A percentile compares a stretch with the other conserved stretches of the same genome.
Conservation (phyloP, 2,329 filamentous ascomycete species). For the Neonectria sp. region DNA sequence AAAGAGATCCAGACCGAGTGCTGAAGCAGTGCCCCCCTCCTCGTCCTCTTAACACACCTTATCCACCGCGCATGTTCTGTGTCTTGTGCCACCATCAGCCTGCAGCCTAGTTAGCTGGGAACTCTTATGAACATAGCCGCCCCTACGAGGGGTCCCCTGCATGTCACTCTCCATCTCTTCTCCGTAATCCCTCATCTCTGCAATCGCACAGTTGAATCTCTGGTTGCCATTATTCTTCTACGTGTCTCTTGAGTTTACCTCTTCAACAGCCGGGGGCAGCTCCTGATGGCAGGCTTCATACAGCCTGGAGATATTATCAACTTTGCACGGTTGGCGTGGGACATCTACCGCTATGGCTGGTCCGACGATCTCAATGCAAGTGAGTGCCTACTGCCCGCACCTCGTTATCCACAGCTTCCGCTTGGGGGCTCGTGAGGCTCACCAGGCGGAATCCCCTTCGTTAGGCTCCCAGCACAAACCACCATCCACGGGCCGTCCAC, state of each 20-base stretch:
- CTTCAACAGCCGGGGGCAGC: constrained; percentile 22
- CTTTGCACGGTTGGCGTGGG: constrained; percentile 52
- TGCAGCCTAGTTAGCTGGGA: constrained; percentile 20
- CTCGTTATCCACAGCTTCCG: constrained; percentile 14
- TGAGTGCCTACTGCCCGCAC: constrained; percentile 41
- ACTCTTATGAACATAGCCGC: constrained; percentile 30
- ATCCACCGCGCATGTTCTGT: constrained; percentile 17
- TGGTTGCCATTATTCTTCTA: not conserved
- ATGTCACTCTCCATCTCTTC: constrained; percentile 18
- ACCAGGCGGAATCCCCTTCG: constrained; percentile 12
- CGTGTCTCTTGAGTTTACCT: constrained; percentile 9
- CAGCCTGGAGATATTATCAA: constrained; percentile 52
- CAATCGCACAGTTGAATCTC: not conserved
- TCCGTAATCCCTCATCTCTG: constrained; percentile 18
- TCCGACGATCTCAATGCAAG: constrained; percentile 52
- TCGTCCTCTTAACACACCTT: constrained; percentile 25
- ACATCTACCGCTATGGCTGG: constrained; percentile 52
- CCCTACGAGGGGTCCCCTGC: constrained; percentile 23
- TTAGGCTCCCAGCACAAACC: constrained; percentile 15
- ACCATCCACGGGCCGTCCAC: constrained; percentile 5
- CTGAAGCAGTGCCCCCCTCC: constrained; percentile 21
- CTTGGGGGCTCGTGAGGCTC: constrained; percentile 37
- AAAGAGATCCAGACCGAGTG: not conserved
- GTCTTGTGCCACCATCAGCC: constrained; percentile 17
- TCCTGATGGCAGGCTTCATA: constrained; percentile 45